Base-by-base conservation (phyloP, 805 yeast species). In the Cyberlindnera subsufficiens region DNA sequence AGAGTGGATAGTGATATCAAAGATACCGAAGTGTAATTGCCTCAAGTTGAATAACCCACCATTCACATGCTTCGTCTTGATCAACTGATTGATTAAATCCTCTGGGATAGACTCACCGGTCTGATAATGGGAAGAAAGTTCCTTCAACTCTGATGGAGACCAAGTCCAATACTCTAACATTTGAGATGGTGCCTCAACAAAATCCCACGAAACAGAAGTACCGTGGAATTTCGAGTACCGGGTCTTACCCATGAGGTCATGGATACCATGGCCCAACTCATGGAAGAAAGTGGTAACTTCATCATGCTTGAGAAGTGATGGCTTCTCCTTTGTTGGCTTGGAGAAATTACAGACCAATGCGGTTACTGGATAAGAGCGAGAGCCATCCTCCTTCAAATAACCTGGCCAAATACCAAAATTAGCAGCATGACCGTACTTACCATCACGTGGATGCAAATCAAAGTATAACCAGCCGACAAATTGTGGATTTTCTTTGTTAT, bases 131-230 rank as follows among this genome's bases (percentile, higher is more conserved):
- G 75, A 68, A 0, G 91, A 80, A 42, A 87, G 64, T 9, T 59
- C 56, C 52, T 68, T 72, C 50, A 87, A 67, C 61, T 79, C 81
- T 32, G 71, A 65, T 42, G 71, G 71, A 42, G 81, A 75, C 95
- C 96, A 87, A 32, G 90, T 82, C 87, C 93, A 87, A 61, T 78
- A 84, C 63, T 87, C 96, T 53, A 87, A 69, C 80, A 87, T 77
- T 66, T 87, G 96, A 1, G 95, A 86, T 22, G 96, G 96, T 45
- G 91, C 86, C 64, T 87, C 96, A 39, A 87, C 95, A 65, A 87
- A 87, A 65, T 87, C 96, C 74, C 93, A 73, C 36, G 85, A 91
- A 32, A 75, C 69, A 27, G 90, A 81, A 17, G 71, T 68, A 18
- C 95, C 95, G 56, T 78, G 83, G 64, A 86, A 86, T 48, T 82